Evolutionary conservation across 345 rosid species (phyloP).

Genomic region (Hibiscus syriacus): DNA sequence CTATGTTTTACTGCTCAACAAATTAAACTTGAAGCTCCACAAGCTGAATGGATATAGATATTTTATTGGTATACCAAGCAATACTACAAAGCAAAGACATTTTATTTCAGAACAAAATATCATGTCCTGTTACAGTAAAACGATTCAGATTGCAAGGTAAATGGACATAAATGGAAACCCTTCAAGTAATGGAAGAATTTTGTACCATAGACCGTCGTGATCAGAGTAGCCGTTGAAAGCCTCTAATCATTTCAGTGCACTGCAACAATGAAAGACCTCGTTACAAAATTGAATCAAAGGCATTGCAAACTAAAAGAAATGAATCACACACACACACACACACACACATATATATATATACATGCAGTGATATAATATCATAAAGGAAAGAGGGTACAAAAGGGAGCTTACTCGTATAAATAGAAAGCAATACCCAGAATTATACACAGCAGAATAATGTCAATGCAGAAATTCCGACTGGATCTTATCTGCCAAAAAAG

Average conservation of each 20-base stretch:
- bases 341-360: no score
- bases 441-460: constrained; percentile 58
- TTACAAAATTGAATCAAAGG: constrained; percentile 1
- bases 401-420: constrained; percentile 56
- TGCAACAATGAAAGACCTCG: constrained; percentile 9
- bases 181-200: neutral
- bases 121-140: no score
- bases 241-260: constrained; percentile 7
- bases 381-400: neutral
- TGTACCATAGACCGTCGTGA: neutral
- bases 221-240: constrained; percentile 1
- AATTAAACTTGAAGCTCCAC: no score
- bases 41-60: no score
- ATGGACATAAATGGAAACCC: no score
- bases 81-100: no score
- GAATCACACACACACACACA: no score
- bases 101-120: no score
- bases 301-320: neutral
- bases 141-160: no score
- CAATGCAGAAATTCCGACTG: constrained; percentile 70
- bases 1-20: no score
- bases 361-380: no score
- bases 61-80: no score
- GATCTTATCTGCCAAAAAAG: constrained; percentile 55
- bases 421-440: constrained; percentile 65